These are phyloP conservation scores for Sordariomycetes sp. DNA, from an alignment of 2,329 filamentous ascomycete species.

Conservation along the genomic window DNA sequence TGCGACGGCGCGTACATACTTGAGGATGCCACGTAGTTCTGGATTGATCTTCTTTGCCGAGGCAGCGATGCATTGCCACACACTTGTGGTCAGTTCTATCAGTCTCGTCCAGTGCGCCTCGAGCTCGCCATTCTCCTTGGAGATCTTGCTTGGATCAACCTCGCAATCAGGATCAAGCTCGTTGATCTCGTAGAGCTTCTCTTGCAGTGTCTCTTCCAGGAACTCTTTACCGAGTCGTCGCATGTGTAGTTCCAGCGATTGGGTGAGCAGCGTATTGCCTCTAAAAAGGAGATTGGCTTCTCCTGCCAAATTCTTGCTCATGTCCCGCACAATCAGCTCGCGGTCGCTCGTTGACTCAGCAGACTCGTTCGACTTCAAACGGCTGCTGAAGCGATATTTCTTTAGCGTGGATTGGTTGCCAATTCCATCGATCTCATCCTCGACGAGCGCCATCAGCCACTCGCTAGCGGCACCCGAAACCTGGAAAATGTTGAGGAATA, in stretches of 20 bases:
- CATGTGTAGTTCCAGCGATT: conserved; percentile 93
- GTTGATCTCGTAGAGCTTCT: conserved; percentile 83
- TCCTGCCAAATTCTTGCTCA: conserved; percentile 68
- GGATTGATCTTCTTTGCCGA: conserved; percentile 70
- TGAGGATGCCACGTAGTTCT: conserved; percentile 76
- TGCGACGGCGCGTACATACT: conserved; percentile 85
- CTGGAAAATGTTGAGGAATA: conserved; percentile 89
- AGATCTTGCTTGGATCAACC: conserved; percentile 78
- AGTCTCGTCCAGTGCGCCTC: conserved; percentile 76
- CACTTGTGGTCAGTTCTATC: conserved; percentile 65
- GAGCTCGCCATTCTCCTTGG: conserved; percentile 54
- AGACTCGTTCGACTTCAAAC: conserved; percentile 64
- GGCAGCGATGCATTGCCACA: conserved; percentile 75
- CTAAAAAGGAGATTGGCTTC: conserved; percentile 94
- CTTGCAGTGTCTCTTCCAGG: conserved; percentile 75
- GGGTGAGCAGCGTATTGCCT: conserved; percentile 88
- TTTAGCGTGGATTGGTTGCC: conserved; percentile 67
- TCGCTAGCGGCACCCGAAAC: conserved; percentile 76
- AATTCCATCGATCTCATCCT: conserved; percentile 94
- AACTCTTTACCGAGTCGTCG: conserved; percentile 88
- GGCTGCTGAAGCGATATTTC: conserved; percentile 61
- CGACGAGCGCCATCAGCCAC: conserved; percentile 87
- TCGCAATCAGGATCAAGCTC: conserved; percentile 87
- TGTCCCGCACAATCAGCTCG: conserved; percentile 64
- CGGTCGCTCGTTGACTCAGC: conserved; percentile 54